Conservation (phyloP, 441 rosid genomes). For the Aquilaria agallochum region DNA sequence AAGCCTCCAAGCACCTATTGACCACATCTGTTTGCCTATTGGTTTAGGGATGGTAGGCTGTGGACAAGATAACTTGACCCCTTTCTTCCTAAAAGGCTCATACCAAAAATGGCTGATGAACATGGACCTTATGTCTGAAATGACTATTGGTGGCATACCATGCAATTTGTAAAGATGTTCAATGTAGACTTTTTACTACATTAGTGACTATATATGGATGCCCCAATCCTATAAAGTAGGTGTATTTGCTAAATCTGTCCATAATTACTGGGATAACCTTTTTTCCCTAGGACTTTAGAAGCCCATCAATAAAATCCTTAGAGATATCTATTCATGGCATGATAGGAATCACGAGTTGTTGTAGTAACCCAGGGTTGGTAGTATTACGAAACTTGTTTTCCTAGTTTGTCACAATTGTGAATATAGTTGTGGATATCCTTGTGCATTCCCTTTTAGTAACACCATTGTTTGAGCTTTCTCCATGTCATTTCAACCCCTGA, state of each 20-base stretch:
- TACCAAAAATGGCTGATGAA: slow-evolving; percentile 2
- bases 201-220: neutral
- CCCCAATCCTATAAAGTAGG: neutral
- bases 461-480: neutral
- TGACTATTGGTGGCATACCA: neutral
- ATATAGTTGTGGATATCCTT: neutral
- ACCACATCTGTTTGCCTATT: slow-evolving; percentile 9
- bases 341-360: slow-evolving; percentile 2
- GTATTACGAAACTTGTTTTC: neutral
- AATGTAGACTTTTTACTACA: neutral
- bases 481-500: neutral
- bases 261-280: slow-evolving; percentile 8
- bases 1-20: neutral
- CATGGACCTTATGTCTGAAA: neutral
- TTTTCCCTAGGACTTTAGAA: neutral
- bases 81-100: neutral
- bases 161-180: neutral
- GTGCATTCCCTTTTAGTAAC: neutral
- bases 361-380: neutral
- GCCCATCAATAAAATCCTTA: slow-evolving; percentile 8
- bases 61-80: neutral
- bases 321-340: neutral
- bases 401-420: neutral
- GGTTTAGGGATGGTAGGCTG: slow-evolving; percentile 15
- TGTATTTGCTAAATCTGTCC: neutral